Base-by-base conservation (phyloP, 2,329 filamentous ascomycete species). In the Pyrenophora seminiperda region DNA sequence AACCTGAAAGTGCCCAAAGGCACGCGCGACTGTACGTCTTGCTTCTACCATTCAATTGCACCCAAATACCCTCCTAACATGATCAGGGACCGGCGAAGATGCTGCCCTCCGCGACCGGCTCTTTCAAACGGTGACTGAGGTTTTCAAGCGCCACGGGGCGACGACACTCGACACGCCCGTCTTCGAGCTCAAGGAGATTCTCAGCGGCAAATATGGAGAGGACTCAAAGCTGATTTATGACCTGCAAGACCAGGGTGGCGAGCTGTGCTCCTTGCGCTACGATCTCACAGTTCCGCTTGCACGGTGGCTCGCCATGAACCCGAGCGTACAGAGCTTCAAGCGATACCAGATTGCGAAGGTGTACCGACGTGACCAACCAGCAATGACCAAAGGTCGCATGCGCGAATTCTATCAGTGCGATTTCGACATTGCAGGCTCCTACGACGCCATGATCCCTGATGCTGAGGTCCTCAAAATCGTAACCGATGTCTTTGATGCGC, bases 321-420 rank as follows among this genome's bases (percentile, higher is more conserved):
- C 87, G 58, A 81, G 85, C 58, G 81, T 95, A 47, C 85, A 89
- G 73, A 87, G 81, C 73, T 93, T 96, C 77, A 96, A 96, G 79
- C 84, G 93, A 67, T 97, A 96, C 75, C 91, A 96, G 77, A 92
- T 97, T 62, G 91, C 91, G 62, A 96, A 96, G 77, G 92, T 96
- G 42, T 92, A 91, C 76, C 81, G 89, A 55, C 78, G 88, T 71
- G 89, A 92, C 72, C 88, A 91, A 73, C 89, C 89, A 18, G 67
- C 68, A 7, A 90, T 97, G 77, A 90, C 88, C 55, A 94, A 95
- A 73, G 93, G 92, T 42, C 85, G 92, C 45, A 94, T 96, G 88
- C 84, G 93, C 67, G 93, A 97, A 76, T 96, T 96, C 75, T 96
- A 95, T 78, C 92, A 97, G 75, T 97, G 92, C 77, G 93, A 97